Percentiles rank a stretch among this genome's conserved stretches.
Conservation (phyloP, 352 stramenopile species). For the Thalassiosira hispida region DNA sequence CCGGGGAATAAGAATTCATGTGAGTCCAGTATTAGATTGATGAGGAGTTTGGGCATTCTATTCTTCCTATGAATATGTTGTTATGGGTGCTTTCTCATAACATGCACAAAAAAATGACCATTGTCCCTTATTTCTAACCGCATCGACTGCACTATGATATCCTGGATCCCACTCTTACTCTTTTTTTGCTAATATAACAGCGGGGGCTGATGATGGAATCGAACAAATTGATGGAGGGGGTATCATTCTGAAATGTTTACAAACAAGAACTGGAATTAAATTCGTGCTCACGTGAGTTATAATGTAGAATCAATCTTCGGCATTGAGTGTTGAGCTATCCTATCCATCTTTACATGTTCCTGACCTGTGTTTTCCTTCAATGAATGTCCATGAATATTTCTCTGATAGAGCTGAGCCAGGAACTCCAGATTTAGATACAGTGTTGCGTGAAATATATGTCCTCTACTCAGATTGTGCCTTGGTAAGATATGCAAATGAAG, state of each 20-base stretch:
- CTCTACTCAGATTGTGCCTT: conserved; percentile 82
- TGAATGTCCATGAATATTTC: conserved; percentile 9
- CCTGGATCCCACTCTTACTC: no score
- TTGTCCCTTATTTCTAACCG: no score
- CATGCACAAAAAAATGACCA: no score
- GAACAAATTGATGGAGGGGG: conserved; percentile 80
- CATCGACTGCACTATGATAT: no score
- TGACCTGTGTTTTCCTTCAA: neutral
- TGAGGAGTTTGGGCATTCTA: neutral
- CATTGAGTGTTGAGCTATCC: neutral
- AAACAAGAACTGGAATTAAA: conserved; percentile 84
- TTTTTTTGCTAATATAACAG: conserved; percentile 33
- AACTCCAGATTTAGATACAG: conserved; percentile 66
- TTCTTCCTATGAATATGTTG: conserved; percentile 1
- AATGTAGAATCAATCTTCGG: neutral
- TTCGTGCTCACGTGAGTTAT: conserved; percentile 83
- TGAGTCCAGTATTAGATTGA: conserved; percentile 36
- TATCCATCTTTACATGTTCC: neutral
- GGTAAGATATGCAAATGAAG: conserved; percentile 21
- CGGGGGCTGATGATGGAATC: conserved; percentile 82
- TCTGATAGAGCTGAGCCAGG: conserved; percentile 63
- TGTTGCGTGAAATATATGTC: conserved; percentile 82
- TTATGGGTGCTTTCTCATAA: no score
- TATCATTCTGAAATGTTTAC: conserved; percentile 72
- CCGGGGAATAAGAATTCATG: conserved; percentile 71